Percentiles rank a stretch among this genome's conserved stretches.
Conservation (phyloP, 371 early-diverging fungal genomes). For the Neoconidiobolus thromboides region DNA sequence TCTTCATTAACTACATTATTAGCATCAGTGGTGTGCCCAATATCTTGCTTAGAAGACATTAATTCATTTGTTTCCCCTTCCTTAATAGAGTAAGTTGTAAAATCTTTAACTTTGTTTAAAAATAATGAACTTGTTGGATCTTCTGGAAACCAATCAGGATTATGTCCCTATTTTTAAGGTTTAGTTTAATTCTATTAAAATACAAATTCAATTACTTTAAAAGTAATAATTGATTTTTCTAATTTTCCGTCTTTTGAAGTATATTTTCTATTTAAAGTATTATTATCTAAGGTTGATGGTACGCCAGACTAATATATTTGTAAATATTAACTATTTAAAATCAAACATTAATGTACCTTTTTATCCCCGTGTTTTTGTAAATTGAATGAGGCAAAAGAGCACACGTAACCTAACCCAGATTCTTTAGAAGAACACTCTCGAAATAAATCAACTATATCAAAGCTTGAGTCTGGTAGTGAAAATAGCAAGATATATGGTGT, state of each 20-base stretch:
- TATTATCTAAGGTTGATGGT: conserved; percentile 28
- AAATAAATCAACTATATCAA: conserved; percentile 76
- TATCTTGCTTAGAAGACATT: too few species aligned
- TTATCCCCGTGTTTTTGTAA: conserved; percentile 67
- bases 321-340: not conserved
- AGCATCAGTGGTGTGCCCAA: not conserved
- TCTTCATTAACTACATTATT: not conserved
- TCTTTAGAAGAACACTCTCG: conserved; percentile 82
- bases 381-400: conserved; percentile 88
- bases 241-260: conserved; percentile 81
- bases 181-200: not conserved
- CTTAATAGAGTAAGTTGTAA: not conserved
- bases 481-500: conserved; percentile 72
- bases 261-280: conserved; percentile 19
- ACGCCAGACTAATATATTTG: conserved; percentile 43
- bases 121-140: conserved; percentile 49
- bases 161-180: conserved; percentile 27
- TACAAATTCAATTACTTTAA: conserved; percentile 39
- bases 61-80: not conserved
- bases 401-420: conserved; percentile 80
- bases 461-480: conserved; percentile 59
- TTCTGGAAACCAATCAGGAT: conserved; percentile 67
- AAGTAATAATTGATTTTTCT: conserved; percentile 88
- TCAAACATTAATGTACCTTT: conserved; percentile 18
- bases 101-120: conserved; percentile 23